Conservation (phyloP, 192 early-diverging fungal species). For the Coemansia sp. region DNA sequence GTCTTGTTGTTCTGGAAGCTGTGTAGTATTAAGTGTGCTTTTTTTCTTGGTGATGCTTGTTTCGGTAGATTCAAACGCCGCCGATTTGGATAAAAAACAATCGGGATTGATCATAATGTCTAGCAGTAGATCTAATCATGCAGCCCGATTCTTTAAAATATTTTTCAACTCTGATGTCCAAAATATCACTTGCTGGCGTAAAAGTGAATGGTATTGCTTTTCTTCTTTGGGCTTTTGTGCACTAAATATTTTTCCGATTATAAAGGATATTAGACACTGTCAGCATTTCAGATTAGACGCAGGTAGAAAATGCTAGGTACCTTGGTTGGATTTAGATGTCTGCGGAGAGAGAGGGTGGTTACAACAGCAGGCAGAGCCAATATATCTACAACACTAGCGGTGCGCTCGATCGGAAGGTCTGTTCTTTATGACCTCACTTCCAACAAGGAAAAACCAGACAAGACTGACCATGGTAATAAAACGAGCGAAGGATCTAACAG, state of each 20-base stretch:
- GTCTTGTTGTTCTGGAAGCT: too few relatives aligned
- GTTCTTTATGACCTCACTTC: background rate
- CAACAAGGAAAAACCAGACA: background rate
- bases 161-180: too few relatives aligned
- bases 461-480: too few relatives aligned
- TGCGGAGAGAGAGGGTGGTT: background rate
- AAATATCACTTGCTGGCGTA: too few relatives aligned
- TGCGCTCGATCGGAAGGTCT: constrained; percentile 1
- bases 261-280: background rate
- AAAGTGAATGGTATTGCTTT: too few relatives aligned
- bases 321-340: background rate
- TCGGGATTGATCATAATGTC: too few relatives aligned
- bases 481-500: background rate
- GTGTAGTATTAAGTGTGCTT: too few relatives aligned
- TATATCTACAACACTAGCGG: background rate
- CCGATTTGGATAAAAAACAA: too few relatives aligned
- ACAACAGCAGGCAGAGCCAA: background rate
- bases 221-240: background rate
- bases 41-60: too few relatives aligned
- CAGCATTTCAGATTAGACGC: background rate
- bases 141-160: too few relatives aligned
- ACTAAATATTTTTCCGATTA: background rate
- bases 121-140: too few relatives aligned
- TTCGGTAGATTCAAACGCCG: too few relatives aligned
- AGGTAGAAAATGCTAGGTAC: background rate